phyloP scores from a whole-genome alignment of 345 rosid species.

The Aquilaria malaccensis region DNA sequence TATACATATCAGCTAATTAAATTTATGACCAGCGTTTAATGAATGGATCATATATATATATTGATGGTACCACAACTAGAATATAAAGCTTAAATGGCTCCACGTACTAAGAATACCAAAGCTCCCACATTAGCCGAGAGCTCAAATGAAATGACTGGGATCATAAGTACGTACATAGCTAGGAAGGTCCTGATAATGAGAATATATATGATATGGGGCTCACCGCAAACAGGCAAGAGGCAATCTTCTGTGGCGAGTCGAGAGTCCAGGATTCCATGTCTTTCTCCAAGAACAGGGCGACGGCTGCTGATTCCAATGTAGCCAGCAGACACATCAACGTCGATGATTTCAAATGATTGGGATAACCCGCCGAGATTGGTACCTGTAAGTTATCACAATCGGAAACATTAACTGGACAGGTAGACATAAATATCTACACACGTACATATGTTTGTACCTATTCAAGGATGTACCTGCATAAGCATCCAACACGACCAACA shows the following conservation, averaged over 20 bases:
- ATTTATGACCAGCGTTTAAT: neutral
- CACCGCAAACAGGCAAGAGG: conserved; percentile 37
- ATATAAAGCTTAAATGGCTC: neutral
- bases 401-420: neutral
- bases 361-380: conserved; percentile 35
- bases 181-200: too few species aligned
- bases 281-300: conserved; percentile 28
- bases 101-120: too few species aligned
- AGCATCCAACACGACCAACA: conserved; percentile 59
- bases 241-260: conserved; percentile 31
- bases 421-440: too few species aligned
- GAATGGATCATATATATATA: neutral
- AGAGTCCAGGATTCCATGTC: conserved; percentile 26
- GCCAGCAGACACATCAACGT: conserved; percentile 50
- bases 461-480: conserved; percentile 28
- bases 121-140: too few species aligned
- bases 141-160: too few species aligned
- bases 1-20: too few species aligned
- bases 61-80: neutral
- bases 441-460: too few species aligned
- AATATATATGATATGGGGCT: neutral
- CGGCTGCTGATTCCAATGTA: conserved; percentile 30
- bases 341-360: conserved; percentile 44
- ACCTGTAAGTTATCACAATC: conserved; percentile 20
- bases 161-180: too few species aligned